Conservation (phyloP, 305 asterid species). For the Ilex paraguariensis region DNA sequence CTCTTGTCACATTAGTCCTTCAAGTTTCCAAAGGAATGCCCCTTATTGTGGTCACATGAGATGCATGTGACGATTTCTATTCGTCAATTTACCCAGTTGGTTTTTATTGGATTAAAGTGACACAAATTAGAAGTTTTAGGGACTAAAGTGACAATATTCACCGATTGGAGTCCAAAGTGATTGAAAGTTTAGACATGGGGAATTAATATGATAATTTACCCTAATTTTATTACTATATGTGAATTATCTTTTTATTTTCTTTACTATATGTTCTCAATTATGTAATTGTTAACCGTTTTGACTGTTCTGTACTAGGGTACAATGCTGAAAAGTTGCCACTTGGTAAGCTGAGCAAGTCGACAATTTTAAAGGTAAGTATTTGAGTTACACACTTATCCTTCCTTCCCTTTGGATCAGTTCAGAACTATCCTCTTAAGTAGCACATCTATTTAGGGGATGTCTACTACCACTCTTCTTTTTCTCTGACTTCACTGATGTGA, state of each 20-base stretch:
- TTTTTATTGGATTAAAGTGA: no score
- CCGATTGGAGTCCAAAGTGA: no score
- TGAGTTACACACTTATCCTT: background rate
- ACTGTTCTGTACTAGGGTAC: conserved; percentile 52
- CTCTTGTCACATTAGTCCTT: background rate
- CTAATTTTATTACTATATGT: background rate
- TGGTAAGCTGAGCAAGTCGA: conserved; percentile 91
- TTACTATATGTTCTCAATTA: background rate
- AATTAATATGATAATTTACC: background rate
- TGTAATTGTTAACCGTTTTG: background rate
- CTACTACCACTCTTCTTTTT: no score
- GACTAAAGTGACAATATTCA: no score
- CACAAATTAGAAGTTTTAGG: no score
- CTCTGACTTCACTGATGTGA: no score
- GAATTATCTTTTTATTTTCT: background rate
- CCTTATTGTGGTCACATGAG: background rate
- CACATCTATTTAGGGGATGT: no score
- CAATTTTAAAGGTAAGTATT: conserved; percentile 67
- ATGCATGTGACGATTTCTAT: no score
- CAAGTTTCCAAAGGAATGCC: no score
- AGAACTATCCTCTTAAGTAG: no score
- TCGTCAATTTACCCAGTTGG: no score
- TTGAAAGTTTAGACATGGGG: no score
- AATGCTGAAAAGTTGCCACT: conserved; percentile 91
- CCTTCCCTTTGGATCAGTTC: background rate